These are phyloP conservation scores for Fonsecaea pugnacius DNA, from an alignment of 2,329 filamentous ascomycete species.

Conservation along the genomic window DNA sequence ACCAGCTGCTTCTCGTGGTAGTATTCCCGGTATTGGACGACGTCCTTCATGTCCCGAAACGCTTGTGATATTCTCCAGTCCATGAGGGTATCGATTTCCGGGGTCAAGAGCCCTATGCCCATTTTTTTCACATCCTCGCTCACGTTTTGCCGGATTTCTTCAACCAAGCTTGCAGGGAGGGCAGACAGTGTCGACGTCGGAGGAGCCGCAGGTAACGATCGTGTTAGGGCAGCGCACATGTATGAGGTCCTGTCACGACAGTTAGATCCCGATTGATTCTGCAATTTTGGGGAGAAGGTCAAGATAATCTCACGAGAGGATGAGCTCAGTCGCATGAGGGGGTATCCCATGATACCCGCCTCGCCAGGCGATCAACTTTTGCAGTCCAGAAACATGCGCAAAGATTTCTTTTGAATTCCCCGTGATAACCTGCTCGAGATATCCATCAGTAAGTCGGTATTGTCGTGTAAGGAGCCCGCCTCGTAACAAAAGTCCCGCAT, in stretches of 20 bases:
- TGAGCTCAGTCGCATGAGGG: slow-evolving; percentile 24
- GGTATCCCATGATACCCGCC: slow-evolving; percentile 27
- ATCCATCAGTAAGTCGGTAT: not conserved
- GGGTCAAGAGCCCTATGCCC: slow-evolving; percentile 20
- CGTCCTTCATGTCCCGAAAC: slow-evolving; percentile 25
- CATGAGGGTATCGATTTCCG: slow-evolving; percentile 21
- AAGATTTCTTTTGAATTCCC: slow-evolving; percentile 27
- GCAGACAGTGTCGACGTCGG: slow-evolving; percentile 21
- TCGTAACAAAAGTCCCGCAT: not conserved
- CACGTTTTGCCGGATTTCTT: slow-evolving; percentile 22
- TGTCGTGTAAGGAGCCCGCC: not conserved
- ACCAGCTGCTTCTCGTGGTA: slow-evolving; percentile 26
- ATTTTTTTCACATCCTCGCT: slow-evolving; percentile 22
- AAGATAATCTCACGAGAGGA: slow-evolving; percentile 20
- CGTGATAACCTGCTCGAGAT: slow-evolving; percentile 18
- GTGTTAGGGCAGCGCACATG: slow-evolving; percentile 26
- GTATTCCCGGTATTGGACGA: slow-evolving; percentile 28
- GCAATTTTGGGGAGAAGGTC: not conserved
- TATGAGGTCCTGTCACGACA: slow-evolving; percentile 19
- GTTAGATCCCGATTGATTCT: slow-evolving; percentile 3
- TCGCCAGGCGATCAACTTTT: slow-evolving; percentile 27
- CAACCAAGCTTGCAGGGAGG: slow-evolving; percentile 16
- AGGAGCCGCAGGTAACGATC: slow-evolving; percentile 22
- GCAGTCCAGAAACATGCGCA: slow-evolving; percentile 26
- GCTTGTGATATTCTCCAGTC: slow-evolving; percentile 27